Conservation (phyloP, 495 filamentous ascomycete genomes). For the Lichina pygmaea region DNA sequence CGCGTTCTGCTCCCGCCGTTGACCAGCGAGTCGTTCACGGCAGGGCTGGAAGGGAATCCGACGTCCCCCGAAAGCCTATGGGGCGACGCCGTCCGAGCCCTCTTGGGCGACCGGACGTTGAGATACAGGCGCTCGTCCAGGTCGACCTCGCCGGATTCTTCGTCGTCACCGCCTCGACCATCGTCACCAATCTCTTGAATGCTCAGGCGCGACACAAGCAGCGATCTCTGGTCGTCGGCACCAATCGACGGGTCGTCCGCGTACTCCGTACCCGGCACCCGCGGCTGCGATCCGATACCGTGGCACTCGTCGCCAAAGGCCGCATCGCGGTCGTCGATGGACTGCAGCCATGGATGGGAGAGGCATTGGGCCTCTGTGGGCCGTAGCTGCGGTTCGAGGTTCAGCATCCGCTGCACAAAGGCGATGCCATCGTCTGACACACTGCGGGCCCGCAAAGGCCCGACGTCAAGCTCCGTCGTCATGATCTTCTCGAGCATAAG, state of each 20-base stretch:
- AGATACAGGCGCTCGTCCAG: background rate
- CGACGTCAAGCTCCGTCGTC: conserved; percentile 34
- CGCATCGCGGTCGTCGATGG: too few species aligned
- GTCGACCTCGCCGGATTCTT: background rate
- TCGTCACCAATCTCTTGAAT: conserved; percentile 13
- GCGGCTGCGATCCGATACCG: too few species aligned
- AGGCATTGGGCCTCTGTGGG: conserved; percentile 37
- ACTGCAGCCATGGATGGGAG: conserved; percentile 35
- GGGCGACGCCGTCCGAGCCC: background rate
- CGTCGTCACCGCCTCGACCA: background rate
- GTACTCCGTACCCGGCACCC: too few species aligned
- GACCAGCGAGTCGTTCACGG: background rate
- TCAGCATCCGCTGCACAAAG: conserved; percentile 50
- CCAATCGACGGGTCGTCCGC: conserved; percentile 2
- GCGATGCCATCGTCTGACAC: conserved; percentile 40
- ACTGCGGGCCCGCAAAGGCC: conserved; percentile 22
- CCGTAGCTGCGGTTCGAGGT: conserved; percentile 38
- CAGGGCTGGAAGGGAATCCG: background rate
- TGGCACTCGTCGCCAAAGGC: too few species aligned
- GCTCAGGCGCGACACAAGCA: background rate
- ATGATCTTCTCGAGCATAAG: conserved; percentile 60
- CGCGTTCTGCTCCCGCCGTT: conserved; percentile 18
- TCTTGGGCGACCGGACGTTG: background rate
- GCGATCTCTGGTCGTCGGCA: conserved; percentile 16
- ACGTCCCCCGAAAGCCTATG: background rate